Evolutionary conservation across 768 basidiomycete species (phyloP).

Genomic region (Lactarius hatsudake): DNA sequence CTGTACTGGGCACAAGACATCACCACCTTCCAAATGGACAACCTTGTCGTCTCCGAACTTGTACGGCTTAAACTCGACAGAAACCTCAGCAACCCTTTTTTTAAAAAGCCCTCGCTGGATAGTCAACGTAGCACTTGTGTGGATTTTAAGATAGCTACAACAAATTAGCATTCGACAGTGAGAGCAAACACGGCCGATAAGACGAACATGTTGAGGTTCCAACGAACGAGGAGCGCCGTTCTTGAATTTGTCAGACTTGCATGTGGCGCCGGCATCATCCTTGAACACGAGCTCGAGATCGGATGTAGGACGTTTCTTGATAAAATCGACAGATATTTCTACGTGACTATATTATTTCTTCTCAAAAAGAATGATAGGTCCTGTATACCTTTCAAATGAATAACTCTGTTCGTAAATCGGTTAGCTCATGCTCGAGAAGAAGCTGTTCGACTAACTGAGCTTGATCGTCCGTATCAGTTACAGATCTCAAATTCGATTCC

Average conservation of each 20-base stretch:
- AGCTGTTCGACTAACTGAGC: not conserved
- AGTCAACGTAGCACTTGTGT: not conserved
- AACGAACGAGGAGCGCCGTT: not conserved
- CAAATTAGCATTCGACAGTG: not conserved
- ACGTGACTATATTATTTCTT: not conserved
- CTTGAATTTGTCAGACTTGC: not conserved
- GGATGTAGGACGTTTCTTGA: not conserved
- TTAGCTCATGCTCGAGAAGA: not conserved
- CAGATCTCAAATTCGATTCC: not conserved
- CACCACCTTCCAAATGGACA: not conserved
- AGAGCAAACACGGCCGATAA: not conserved
- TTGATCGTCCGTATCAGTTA: not conserved
- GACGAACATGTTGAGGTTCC: not conserved
- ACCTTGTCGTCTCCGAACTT: not conserved
- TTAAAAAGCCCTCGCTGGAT: not conserved
- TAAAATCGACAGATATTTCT: not conserved
- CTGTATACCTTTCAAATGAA: not conserved
- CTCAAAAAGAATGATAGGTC: not conserved
- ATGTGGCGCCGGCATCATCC: not conserved
- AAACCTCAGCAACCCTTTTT: not conserved
- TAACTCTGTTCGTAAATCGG: not conserved
- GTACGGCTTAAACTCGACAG: not conserved
- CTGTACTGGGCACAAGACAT: not conserved
- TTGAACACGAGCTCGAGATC: not conserved
- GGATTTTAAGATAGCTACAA: not conserved